Conservation (phyloP, 768 basidiomycete species). For the Termitomyces sp. region DNA sequence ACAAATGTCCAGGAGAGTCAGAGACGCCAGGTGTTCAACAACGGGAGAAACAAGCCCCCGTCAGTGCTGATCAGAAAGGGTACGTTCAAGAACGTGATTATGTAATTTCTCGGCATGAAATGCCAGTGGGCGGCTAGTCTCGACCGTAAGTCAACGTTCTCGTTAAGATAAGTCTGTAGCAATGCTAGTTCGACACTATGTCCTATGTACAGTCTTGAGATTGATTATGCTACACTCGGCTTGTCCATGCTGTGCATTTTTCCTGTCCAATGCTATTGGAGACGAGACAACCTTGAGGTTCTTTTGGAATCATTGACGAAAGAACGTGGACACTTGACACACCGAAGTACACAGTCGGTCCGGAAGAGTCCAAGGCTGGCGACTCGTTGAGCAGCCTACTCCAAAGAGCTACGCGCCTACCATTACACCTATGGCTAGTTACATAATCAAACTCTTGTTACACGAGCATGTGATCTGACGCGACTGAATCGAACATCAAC, state of each 20-base stretch:
- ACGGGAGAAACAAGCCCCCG: not conserved
- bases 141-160: not conserved
- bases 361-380: too few species aligned
- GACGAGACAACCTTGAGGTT: not conserved
- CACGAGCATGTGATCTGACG: constrained; percentile 21
- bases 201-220: not conserved
- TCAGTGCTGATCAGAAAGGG: not conserved
- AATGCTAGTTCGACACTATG: not conserved
- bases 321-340: too few species aligned
- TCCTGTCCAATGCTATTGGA: not conserved
- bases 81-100: constrained; percentile 10
- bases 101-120: not conserved
- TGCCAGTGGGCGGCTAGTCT: not conserved
- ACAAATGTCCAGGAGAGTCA: constrained; percentile 4
- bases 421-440: too few species aligned
- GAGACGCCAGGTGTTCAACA: constrained; percentile 7
- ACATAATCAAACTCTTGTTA: not conserved
- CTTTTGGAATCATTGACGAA: not conserved
- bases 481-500: constrained; percentile 2
- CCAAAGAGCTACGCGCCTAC: too few species aligned
- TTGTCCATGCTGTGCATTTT: not conserved
- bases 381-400: too few species aligned
- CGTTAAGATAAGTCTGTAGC: not conserved
- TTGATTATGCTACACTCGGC: not conserved
- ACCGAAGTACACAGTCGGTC: too few species aligned